A percentile compares a stretch with the other conserved stretches of the same genome.
Evolutionary conservation across 139 green algal species (phyloP).

Genomic region (Micractinium sp.): DNA sequence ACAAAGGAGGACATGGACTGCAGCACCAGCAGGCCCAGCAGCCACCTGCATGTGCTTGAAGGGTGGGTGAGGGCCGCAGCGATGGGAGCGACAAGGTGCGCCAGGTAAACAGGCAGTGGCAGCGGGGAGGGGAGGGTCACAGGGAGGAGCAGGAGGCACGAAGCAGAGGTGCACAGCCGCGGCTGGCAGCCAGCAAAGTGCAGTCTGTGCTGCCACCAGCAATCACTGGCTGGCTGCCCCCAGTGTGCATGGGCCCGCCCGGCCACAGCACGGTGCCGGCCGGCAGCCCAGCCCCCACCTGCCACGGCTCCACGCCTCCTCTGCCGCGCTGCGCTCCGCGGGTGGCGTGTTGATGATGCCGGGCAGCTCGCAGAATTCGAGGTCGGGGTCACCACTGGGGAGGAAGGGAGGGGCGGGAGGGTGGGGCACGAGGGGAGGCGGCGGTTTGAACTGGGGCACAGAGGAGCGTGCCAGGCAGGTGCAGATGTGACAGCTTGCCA

Average conservation of each 20-base stretch:
- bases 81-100: too few species aligned
- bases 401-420: too few species aligned
- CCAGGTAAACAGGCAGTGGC: background rate
- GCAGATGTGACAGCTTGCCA: too few species aligned
- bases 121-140: too few species aligned
- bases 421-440: background rate
- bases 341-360: conserved; percentile 42
- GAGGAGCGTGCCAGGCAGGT: background rate
- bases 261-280: background rate
- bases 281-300: background rate
- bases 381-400: conserved; percentile 64
- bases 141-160: background rate
- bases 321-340: conserved; percentile 19
- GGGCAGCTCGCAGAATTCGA: conserved; percentile 69
- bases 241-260: background rate
- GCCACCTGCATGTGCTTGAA: conserved; percentile 67
- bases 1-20: conserved; percentile 84
- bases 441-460: conserved; percentile 52
- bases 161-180: background rate
- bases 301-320: conserved; percentile 51
- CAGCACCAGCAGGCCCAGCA: conserved; percentile 85
- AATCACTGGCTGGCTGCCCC: too few species aligned
- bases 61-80: too few species aligned
- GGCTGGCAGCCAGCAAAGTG: background rate
- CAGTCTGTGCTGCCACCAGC: background rate